A percentile compares a stretch with the other conserved stretches of the same genome.
phyloP scores from a whole-genome alignment of 768 basidiomycete species.

The Atractiella rhizophila region DNA sequence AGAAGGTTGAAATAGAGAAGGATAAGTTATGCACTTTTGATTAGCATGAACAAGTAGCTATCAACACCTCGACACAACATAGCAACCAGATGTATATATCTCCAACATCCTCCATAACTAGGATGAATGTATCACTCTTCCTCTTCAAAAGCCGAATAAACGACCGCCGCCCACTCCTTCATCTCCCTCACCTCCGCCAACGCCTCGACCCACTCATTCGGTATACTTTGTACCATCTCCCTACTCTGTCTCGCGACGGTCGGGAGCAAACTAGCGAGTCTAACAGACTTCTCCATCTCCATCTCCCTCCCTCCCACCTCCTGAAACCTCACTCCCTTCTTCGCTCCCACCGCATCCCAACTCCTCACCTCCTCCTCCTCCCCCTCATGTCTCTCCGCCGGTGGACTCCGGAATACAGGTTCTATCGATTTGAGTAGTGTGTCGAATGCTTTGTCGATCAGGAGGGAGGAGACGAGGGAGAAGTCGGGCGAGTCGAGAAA shows the following conservation, averaged over 20 bases:
- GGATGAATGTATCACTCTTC: no score
- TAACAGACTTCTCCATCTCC: slow-evolving; percentile 26
- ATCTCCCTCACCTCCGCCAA: slow-evolving; percentile 39
- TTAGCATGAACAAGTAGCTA: no score
- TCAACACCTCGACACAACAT: no score
- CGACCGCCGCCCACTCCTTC: slow-evolving; percentile 40
- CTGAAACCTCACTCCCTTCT: slow-evolving; percentile 7
- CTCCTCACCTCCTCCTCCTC: slow-evolving; percentile 22
- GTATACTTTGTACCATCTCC: slow-evolving; percentile 37
- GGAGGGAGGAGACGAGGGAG: slow-evolving; percentile 39
- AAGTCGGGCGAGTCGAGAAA: slow-evolving; percentile 45
- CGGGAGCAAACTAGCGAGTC: slow-evolving; percentile 55
- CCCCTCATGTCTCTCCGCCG: not conserved
- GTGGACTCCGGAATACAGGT: slow-evolving; percentile 15
- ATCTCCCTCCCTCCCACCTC: no score
- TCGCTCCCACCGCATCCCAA: no score
- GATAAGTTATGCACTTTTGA: no score
- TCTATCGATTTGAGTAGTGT: slow-evolving; percentile 40
- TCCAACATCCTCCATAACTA: no score
- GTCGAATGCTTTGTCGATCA: slow-evolving; percentile 42
- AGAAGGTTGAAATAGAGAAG: no score
- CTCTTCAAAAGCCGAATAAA: slow-evolving; percentile 41
- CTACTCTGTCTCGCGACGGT: slow-evolving; percentile 55
- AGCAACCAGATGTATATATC: no score
- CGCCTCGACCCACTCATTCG: slow-evolving; percentile 58